Base-by-base conservation (phyloP, 768 basidiomycete species). In the Agaricus sinodeliciosus region DNA sequence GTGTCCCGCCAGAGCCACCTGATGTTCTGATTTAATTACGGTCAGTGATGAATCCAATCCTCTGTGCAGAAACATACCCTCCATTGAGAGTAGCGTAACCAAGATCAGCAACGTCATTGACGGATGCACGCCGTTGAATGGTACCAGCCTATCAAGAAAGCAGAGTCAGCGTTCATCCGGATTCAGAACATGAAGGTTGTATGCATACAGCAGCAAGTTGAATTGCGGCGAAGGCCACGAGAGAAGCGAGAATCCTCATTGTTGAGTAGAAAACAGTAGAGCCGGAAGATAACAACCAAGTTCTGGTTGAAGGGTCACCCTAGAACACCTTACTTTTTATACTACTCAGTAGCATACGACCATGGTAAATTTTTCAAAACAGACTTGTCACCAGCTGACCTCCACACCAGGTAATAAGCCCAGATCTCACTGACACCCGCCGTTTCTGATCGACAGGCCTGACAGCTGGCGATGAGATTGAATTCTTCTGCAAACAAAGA, bases 1-100 rank as follows among this genome's bases (percentile, higher is more conserved):
- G 62, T 6, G 72, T 56, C 11, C 74, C 74, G 31, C 74, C 75
- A 34, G 66, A 69, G 31, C 75, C 75, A 15, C 74, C 75, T 27
- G 69, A 65, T 2, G 75, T 77, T 18, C 75, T 74, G 41, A 31
- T 31, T 31, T 12, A 37, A 43, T 36, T 28, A 18, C 5, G 37
- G 16, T 46, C 18, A n/a, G 49, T 55, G 5, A 56, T 40, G 15
- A 13, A n/a, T 13, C 12, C 9, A 39, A 25, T 18, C 15, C 16
- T 3, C 15, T 16, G 36, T 15, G 41, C 11, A 47, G n/a, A 19
- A n/a, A 48, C 66, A 51, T 45, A 69, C 70, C 71, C 70, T 49
- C 67, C 67, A 48, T 70, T 70, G 18, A 68, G 58, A 25, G 67
- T 67, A 15, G 72, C 73, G 46, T 72, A 75, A 42, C 73, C 72